Conservation (phyloP, 2,329 filamentous ascomycete species). For the Fusarium bactridioides region DNA sequence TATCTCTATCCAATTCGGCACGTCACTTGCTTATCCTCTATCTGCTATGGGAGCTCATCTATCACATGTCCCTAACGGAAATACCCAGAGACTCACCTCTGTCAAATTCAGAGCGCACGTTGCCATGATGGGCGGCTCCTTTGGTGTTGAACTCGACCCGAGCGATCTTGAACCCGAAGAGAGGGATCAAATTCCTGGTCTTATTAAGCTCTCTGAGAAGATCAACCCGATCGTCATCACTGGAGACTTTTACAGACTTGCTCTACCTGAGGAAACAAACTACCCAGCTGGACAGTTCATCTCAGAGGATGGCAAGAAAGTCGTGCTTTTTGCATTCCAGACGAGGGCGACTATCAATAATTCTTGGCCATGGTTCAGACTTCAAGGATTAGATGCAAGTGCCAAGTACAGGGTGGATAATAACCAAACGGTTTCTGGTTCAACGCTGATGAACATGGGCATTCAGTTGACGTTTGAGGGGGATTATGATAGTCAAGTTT, state of each 20-base stretch:
- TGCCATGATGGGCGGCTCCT: slow-evolving; percentile 73
- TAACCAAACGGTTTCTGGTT: slow-evolving; percentile 62
- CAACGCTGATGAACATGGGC: slow-evolving; percentile 69
- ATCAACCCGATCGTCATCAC: slow-evolving; percentile 67
- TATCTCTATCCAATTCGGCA: slow-evolving; percentile 69
- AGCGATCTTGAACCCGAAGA: slow-evolving; percentile 59
- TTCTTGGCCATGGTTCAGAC: slow-evolving; percentile 59
- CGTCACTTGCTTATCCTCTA: slow-evolving; percentile 68
- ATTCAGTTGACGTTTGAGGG: slow-evolving; percentile 60
- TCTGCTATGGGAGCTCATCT: slow-evolving; percentile 73
- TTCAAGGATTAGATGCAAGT: slow-evolving; percentile 64
- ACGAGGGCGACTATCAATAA: slow-evolving; percentile 58
- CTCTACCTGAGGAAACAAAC: slow-evolving; percentile 64
- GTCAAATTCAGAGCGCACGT: slow-evolving; percentile 70
- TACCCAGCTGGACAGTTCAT: slow-evolving; percentile 70
- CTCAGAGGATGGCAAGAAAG: slow-evolving; percentile 57
- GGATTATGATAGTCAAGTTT: slow-evolving; percentile 66
- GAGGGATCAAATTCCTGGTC: slow-evolving; percentile 57
- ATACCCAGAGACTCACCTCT: slow-evolving; percentile 62
- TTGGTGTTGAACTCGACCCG: slow-evolving; percentile 72
- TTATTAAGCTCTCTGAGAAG: slow-evolving; percentile 62
- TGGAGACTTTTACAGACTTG: slow-evolving; percentile 67
- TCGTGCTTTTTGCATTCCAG: slow-evolving; percentile 69
- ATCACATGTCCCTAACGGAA: slow-evolving; percentile 66
- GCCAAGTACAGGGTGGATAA: slow-evolving; percentile 63